Conservation (phyloP, 257 asterid genomes). For the Forsythia suspensa region DNA sequence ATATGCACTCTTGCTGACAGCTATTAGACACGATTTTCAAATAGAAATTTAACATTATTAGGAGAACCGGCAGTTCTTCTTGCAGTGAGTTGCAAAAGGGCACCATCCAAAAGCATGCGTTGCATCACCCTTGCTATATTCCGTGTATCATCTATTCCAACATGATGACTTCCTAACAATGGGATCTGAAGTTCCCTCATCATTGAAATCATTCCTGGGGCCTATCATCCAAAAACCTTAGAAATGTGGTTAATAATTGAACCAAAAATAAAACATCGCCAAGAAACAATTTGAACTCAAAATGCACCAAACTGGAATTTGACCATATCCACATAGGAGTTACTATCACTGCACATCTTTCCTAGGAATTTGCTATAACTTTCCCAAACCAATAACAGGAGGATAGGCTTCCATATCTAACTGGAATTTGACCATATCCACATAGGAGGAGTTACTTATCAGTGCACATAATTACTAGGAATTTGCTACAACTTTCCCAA, state of each 20-base stretch:
- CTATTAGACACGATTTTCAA: constrained; percentile 57
- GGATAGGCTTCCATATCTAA: neutral
- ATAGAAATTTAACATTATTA: constrained; percentile 45
- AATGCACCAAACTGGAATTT: neutral
- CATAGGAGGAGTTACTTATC: too few species aligned
- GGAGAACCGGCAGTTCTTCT: constrained; percentile 43
- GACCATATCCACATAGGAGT: too few species aligned
- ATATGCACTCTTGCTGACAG: neutral
- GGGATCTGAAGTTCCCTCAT: constrained; percentile 45
- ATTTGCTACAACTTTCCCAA: too few species aligned
- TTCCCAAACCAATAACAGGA: too few species aligned
- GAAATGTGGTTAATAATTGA: neutral
- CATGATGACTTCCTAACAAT: constrained; percentile 55
- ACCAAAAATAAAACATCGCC: neutral
- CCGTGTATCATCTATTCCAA: constrained; percentile 85
- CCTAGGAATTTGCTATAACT: too few species aligned
- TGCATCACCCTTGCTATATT: constrained; percentile 79
- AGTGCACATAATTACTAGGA: too few species aligned
- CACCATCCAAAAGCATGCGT: constrained; percentile 80
- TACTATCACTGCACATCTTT: too few species aligned
- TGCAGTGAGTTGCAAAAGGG: constrained; percentile 80
- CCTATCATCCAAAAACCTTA: constrained; percentile 24
- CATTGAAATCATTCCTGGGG: constrained; percentile 53
- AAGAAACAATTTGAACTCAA: neutral
- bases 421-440: too few species aligned